Conservation (phyloP, 2,329 filamentous ascomycete species). For the Sordariomycetes sp. region DNA sequence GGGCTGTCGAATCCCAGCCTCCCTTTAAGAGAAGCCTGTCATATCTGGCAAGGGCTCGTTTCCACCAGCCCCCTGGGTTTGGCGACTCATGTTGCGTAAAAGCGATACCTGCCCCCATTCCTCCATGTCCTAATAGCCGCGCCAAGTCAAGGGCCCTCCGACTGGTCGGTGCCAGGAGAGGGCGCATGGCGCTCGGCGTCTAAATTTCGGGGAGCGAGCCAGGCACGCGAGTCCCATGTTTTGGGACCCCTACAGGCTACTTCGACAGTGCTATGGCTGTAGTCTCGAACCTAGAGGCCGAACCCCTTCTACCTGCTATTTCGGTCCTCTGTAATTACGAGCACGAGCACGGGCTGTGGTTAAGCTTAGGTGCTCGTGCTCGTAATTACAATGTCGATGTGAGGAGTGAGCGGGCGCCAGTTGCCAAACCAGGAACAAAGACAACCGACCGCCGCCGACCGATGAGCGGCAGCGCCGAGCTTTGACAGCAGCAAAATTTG, state of each 20-base stretch:
- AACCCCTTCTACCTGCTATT: no score
- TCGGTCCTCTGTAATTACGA: no score
- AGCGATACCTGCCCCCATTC: no score
- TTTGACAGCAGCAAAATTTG: background rate
- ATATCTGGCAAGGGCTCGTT: no score
- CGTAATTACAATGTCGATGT: background rate
- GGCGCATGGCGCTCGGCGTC: background rate
- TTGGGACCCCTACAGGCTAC: background rate
- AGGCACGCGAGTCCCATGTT: background rate
- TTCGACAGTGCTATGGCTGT: no score
- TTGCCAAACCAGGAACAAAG: background rate
- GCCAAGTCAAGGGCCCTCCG: background rate
- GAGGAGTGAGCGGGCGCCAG: background rate
- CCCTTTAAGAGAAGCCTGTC: no score
- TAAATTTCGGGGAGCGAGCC: background rate
- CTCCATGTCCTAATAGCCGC: background rate
- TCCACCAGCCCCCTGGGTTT: no score
- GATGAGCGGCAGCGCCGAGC: background rate
- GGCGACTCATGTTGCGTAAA: no score
- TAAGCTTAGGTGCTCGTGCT: no score
- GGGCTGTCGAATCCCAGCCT: no score
- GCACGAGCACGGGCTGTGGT: no score
- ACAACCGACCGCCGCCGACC: background rate
- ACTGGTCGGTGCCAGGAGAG: background rate
- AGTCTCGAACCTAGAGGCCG: no score